Evolutionary conservation across 164 flowering plant genomes (phyloP).

Genomic region (Chimonanthus praecox): DNA sequence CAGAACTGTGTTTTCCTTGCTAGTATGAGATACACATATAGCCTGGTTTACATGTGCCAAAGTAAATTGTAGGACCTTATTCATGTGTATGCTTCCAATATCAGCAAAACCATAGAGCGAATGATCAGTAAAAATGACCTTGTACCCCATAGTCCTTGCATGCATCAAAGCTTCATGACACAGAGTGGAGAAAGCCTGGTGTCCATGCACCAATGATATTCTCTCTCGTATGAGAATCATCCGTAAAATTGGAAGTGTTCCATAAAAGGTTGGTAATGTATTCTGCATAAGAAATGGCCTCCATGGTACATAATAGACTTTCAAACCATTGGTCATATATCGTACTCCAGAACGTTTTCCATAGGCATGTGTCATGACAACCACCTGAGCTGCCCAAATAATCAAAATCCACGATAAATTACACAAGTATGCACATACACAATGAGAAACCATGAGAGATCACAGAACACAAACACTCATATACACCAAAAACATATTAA

Average conservation of each 20-base stretch:
- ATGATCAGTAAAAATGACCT: constrained; percentile 90
- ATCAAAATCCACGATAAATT: not conserved
- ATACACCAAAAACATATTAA: too few relatives aligned
- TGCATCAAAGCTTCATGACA: constrained; percentile 98
- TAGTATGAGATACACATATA: constrained; percentile 97
- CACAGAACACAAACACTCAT: not conserved
- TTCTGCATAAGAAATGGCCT: constrained; percentile 84
- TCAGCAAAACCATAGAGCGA: constrained; percentile 97
- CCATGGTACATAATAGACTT: constrained; percentile 92
- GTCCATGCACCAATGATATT: constrained; percentile 85
- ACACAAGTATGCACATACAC: not conserved
- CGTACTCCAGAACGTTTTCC: constrained; percentile 86
- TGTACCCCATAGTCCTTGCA: constrained; percentile 95
- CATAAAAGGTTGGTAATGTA: constrained; percentile 82
- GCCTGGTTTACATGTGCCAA: constrained; percentile 89
- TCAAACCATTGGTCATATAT: constrained; percentile 88
- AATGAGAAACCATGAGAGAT: not conserved
- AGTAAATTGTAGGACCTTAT: constrained; percentile 90
- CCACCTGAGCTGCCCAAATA: constrained; percentile 47
- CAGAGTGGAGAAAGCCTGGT: constrained; percentile 96
- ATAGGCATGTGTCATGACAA: constrained; percentile 95
- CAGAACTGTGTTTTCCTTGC: constrained; percentile 94
- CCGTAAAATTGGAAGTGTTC: constrained; percentile 82
- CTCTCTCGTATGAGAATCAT: constrained; percentile 78
- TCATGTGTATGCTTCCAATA: constrained; percentile 95